Conservation (phyloP, 495 filamentous ascomycete species). For the Neurospora hispaniola region DNA sequence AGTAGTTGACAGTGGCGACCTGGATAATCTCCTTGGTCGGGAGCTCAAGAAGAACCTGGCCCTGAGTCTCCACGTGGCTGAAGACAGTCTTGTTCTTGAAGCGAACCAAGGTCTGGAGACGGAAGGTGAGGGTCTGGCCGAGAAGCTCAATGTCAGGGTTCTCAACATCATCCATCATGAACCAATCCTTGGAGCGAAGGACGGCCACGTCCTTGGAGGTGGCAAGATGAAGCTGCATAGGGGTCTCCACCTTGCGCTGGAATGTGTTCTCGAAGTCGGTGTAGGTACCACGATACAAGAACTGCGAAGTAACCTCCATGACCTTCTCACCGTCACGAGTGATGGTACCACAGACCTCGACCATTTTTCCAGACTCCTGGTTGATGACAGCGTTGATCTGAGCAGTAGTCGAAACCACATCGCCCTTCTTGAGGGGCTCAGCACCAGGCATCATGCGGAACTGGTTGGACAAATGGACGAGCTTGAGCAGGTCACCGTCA, state of each 20-base stretch:
- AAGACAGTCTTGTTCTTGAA: conserved; percentile 95
- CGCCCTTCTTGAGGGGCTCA: conserved; percentile 85
- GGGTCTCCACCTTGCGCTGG: conserved; percentile 91
- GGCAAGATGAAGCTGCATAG: conserved; percentile 82
- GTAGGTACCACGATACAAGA: conserved; percentile 89
- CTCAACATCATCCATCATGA: conserved; percentile 50
- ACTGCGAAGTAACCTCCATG: conserved; percentile 98
- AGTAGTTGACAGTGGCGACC: conserved; percentile 89
- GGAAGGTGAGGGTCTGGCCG: conserved; percentile 91
- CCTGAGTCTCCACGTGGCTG: conserved; percentile 83
- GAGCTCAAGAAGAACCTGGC: conserved; percentile 86
- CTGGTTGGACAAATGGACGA: conserved; percentile 91
- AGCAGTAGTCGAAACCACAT: conserved; percentile 84
- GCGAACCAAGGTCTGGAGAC: conserved; percentile 75
- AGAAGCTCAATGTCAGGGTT: conserved; percentile 77
- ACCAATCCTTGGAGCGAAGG: conserved; percentile 93
- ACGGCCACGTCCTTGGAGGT: conserved; percentile 87
- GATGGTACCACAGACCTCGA: conserved; percentile 96
- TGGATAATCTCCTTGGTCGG: conserved; percentile 97
- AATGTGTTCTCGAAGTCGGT: conserved; percentile 95
- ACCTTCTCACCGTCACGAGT: conserved; percentile 75
- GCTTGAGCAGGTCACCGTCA: conserved; percentile 86
- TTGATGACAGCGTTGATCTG: conserved; percentile 97
- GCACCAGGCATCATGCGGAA: conserved; percentile 98
- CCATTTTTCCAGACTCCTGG: conserved; percentile 97